phyloP scores from a whole-genome alignment of 1,139 yeast species.

The Candida freyschussii region DNA sequence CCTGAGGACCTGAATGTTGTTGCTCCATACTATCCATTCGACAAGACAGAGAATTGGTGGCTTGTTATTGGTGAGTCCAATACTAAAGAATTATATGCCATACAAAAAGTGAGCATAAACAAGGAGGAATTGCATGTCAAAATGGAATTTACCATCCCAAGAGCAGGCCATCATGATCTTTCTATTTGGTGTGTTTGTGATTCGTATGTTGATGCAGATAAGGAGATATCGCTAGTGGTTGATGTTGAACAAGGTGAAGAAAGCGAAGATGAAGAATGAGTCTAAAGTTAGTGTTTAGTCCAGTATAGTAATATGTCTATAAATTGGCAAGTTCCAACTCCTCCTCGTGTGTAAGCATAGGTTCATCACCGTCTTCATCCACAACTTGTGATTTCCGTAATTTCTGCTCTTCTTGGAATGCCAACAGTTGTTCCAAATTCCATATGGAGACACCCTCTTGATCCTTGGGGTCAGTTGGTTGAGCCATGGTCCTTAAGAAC shows the following conservation, averaged over 20 bases:
- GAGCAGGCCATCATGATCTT: slow-evolving; percentile 54
- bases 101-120: slow-evolving; percentile 57
- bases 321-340: slow-evolving; percentile 21
- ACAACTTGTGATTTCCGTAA: slow-evolving; percentile 8
- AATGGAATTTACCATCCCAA: slow-evolving; percentile 56
- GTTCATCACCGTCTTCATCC: slow-evolving; percentile 23
- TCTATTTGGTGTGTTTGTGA: slow-evolving; percentile 88
- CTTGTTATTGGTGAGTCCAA: slow-evolving; percentile 68
- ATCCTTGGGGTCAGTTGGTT: slow-evolving; percentile 85
- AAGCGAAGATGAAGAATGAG: slow-evolving; percentile 28
- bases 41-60: slow-evolving; percentile 83
- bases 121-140: slow-evolving; percentile 49
- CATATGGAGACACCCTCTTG: slow-evolving; percentile 95
- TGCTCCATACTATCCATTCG: slow-evolving; percentile 50
- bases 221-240: slow-evolving; percentile 57
- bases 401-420: slow-evolving; percentile 52
- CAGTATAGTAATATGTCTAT: slow-evolving; percentile 1
- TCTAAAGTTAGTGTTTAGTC: neutral
- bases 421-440: slow-evolving; percentile 67
- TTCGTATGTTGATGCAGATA: slow-evolving; percentile 86
- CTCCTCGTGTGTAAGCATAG: slow-evolving; percentile 25
- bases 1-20: slow-evolving; percentile 62
- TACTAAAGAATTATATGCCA: slow-evolving; percentile 62
- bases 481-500: slow-evolving; percentile 89
- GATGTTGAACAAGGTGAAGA: slow-evolving; percentile 36